A percentile compares a stretch with the other conserved stretches of the same genome.
phyloP scores from a whole-genome alignment of 352 stramenopile genomes.

The Pythium volutum region DNA sequence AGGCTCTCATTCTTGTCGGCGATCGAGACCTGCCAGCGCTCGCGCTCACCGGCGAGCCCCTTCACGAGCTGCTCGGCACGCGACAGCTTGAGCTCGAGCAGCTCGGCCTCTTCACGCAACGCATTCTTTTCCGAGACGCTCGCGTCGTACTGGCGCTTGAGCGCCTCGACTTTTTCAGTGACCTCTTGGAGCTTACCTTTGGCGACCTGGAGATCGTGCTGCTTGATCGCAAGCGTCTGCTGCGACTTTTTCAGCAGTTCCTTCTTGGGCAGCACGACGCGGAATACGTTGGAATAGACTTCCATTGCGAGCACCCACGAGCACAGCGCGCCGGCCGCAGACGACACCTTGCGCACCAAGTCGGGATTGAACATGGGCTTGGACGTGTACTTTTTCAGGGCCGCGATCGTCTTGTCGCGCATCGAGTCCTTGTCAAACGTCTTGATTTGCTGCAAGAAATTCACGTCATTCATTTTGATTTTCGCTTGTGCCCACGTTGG shows the following conservation, averaged over 20 bases:
- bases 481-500: constrained; percentile 93
- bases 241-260: constrained; percentile 87
- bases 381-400: constrained; percentile 93
- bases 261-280: constrained; percentile 89
- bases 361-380: constrained; percentile 85
- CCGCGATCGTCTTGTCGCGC: constrained; percentile 90
- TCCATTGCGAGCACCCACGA: constrained; percentile 93
- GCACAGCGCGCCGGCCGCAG: constrained; percentile 85
- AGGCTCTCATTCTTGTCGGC: constrained; percentile 87
- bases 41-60: constrained; percentile 91
- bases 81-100: constrained; percentile 91
- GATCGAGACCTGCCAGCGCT: constrained; percentile 92
- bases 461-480: constrained; percentile 92
- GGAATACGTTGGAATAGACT: constrained; percentile 86
- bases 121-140: constrained; percentile 94
- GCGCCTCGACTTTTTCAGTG: constrained; percentile 87
- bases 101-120: constrained; percentile 90
- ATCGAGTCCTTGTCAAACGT: constrained; percentile 97
- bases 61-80: constrained; percentile 93
- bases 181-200: constrained; percentile 90
- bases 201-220: constrained; percentile 84
- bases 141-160: constrained; percentile 91
- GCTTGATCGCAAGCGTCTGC: constrained; percentile 80
- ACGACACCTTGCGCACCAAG: constrained; percentile 89
- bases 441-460: constrained; percentile 94